Conservation (phyloP, 176 grass and related monocot species). For the Aegilops longissima region DNA sequence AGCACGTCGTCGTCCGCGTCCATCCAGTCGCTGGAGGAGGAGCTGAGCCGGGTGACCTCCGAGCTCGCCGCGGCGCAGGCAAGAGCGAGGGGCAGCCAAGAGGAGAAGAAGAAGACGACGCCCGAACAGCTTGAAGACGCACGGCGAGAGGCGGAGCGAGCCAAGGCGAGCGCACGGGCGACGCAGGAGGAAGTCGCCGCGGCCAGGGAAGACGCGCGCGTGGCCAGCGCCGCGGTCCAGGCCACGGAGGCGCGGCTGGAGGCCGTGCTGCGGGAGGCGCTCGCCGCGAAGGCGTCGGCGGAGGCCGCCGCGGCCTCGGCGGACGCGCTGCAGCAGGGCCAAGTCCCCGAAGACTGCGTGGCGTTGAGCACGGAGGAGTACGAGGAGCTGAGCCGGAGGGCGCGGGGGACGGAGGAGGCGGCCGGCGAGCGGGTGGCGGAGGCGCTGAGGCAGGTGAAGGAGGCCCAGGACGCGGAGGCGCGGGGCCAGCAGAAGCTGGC, state of each 20-base stretch:
- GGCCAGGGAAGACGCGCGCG: slow-evolving; percentile 40
- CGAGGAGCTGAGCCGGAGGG: slow-evolving; percentile 55
- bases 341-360: slow-evolving; percentile 17
- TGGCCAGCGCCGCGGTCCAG: slow-evolving; percentile 34
- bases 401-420: slow-evolving; percentile 53
- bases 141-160: slow-evolving; percentile 44
- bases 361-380: slow-evolving; percentile 54
- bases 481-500: slow-evolving; percentile 37
- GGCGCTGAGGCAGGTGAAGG: slow-evolving; percentile 58
- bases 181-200: slow-evolving; percentile 43
- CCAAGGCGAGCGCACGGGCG: slow-evolving; percentile 41
- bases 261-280: slow-evolving; percentile 53
- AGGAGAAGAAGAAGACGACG: background rate
- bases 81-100: slow-evolving; percentile 27
- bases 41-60: slow-evolving; percentile 32
- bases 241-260: slow-evolving; percentile 47
- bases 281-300: slow-evolving; percentile 47
- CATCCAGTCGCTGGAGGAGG: slow-evolving; percentile 53
- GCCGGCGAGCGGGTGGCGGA: slow-evolving; percentile 42
- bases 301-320: slow-evolving; percentile 44
- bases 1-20: slow-evolving; percentile 1
- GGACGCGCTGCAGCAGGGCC: slow-evolving; percentile 23
- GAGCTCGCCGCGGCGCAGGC: slow-evolving; percentile 33
- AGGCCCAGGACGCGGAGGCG: slow-evolving; percentile 66
- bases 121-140: slow-evolving; percentile 27